Percentiles rank a stretch among this genome's conserved stretches.
phyloP scores from a whole-genome alignment of 768 basidiomycete genomes.

The Pisolithus orientalis region DNA sequence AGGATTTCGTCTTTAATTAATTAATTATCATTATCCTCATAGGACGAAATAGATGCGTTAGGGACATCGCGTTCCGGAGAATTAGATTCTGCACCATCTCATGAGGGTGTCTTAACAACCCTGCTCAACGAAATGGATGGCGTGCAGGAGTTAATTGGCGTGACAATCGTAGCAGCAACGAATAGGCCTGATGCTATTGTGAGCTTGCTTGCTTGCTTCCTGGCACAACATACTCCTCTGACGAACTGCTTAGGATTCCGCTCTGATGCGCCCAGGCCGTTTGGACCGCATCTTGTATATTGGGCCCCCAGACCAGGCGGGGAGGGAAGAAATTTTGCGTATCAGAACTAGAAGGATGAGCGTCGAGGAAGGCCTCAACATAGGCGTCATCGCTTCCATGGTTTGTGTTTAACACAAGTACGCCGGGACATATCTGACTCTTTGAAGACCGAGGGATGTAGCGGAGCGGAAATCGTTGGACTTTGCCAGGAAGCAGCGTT shows the following conservation, averaged over 20 bases:
- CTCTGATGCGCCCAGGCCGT: slow-evolving; percentile 90
- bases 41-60: slow-evolving; percentile 98
- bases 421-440: background rate
- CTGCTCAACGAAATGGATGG: slow-evolving; percentile 98
- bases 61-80: slow-evolving; percentile 66
- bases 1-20: background rate
- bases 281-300: slow-evolving; percentile 93
- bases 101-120: slow-evolving; percentile 89
- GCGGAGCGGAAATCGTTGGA: slow-evolving; percentile 88
- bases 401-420: slow-evolving; percentile 35
- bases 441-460: slow-evolving; percentile 85
- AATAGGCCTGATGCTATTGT: slow-evolving; percentile 92
- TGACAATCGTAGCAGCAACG: slow-evolving; percentile 94
- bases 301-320: slow-evolving; percentile 78
- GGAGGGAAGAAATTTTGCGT: slow-evolving; percentile 77
- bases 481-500: slow-evolving; percentile 96
- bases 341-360: slow-evolving; percentile 80
- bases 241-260: slow-evolving; percentile 64
- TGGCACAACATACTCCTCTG: background rate
- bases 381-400: slow-evolving; percentile 60
- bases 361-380: slow-evolving; percentile 61
- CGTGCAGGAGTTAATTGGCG: slow-evolving; percentile 88
- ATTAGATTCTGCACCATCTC: slow-evolving; percentile 45
- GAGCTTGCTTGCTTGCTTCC: slow-evolving; percentile 25
- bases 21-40: slow-evolving; percentile 1